Base-by-base conservation (phyloP, 257 asterid genomes). In the Fraxinus quadrangulata region DNA sequence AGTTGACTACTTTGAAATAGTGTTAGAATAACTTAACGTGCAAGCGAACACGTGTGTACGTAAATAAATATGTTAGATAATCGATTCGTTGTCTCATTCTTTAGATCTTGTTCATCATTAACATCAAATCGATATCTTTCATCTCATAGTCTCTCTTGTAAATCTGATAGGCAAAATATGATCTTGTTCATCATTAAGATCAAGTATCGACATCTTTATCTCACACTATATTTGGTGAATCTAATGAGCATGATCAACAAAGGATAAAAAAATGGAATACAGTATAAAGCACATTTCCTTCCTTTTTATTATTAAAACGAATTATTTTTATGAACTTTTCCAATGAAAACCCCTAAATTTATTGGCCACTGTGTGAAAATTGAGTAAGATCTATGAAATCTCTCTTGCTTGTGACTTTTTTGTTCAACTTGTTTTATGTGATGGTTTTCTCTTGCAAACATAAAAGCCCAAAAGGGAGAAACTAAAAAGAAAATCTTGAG, bases 371-470 rank as follows among this genome's bases (percentile, higher is more conserved):
- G 88, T 89, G 77, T 73, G 56, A 45, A 80, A 87, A 91, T 82
- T 86, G 86, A 82, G 81, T n/a, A 86, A 87, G 84, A 91, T 90
- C 89, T 88, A 82, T 76, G 81, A 78, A 88, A 87, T 56, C 66
- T 73, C 45, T 51, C 85, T 81, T 82, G 77, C 78, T 63, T 77
- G 81, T 74, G 80, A 84, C 84, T 75, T 85, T 82, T 84, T 4
- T 54, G 23, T 39, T 11, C 16, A 11, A 40, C 49, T 7, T 88
- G 91, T 76, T 86, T 80, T 79, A 61, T 79, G 83, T 77, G 75
- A 71, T 73, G 79, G 51, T 77, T 79, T 76, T 71, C 72, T 66
- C 74, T 76, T 54, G 65, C 73, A 81, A 83, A 76, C 82, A 79
- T 67, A 71, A 82, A 75, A 79, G 33, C 83, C 78, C 73, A 68